Conservation (phyloP, 306 rosid genomes). For the Mucuna pruriens region DNA sequence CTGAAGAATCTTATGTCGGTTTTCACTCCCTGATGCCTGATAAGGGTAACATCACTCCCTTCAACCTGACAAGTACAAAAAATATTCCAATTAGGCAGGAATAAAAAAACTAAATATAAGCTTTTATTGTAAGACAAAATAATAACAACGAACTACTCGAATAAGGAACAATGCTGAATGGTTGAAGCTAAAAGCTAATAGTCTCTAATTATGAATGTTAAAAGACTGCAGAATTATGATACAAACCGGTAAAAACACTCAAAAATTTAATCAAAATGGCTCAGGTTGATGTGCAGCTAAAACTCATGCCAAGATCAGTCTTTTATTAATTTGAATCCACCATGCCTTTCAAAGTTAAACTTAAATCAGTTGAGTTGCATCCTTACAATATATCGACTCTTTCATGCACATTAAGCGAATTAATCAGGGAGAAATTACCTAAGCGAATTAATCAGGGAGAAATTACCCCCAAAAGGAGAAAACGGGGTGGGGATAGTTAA, state of each 20-base stretch:
- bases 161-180: conserved; percentile 5
- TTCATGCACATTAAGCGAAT: background rate
- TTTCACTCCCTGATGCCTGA: conserved; percentile 42
- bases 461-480: background rate
- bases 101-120: background rate
- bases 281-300: conserved; percentile 11
- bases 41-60: background rate
- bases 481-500: background rate
- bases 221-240: background rate
- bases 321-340: conserved; percentile 25
- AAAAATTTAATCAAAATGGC: conserved; percentile 30
- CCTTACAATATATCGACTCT: conserved; percentile 14
- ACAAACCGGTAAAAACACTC: conserved; percentile 30
- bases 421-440: background rate
- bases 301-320: conserved; percentile 33
- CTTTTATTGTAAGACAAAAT: background rate
- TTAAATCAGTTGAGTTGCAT: conserved; percentile 29
- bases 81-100: background rate
- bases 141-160: background rate
- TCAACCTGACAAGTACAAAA: conserved; percentile 37
- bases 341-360: conserved; percentile 31
- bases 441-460: conserved; percentile 2
- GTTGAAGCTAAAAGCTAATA: background rate
- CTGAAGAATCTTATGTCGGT: conserved; percentile 23
- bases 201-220: background rate